Evolutionary conservation across 352 stramenopile species (phyloP).

Genomic region (Globisporangium emineosum): DNA sequence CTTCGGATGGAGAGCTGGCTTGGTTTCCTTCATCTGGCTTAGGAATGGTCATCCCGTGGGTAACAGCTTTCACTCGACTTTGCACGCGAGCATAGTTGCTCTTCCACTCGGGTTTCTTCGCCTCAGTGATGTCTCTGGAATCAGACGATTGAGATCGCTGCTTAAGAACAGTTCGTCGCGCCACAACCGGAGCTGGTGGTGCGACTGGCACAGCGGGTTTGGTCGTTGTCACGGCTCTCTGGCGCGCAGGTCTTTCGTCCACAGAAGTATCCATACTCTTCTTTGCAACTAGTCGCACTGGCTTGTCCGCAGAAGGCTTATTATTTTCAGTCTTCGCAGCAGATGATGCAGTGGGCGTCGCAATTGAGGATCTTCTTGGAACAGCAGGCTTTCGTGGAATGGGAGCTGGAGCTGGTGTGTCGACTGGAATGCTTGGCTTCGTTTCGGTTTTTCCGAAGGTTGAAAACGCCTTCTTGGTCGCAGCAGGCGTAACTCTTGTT

Average conservation of each 20-base stretch:
- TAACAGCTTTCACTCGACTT: slow-evolving; percentile 3
- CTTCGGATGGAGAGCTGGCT: background rate
- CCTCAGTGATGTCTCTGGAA: slow-evolving; percentile 8
- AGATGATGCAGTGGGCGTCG: slow-evolving; percentile 15
- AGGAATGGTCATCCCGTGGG: background rate
- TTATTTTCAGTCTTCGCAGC: slow-evolving; percentile 7
- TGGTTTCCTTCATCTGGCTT: background rate
- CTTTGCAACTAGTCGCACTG: background rate
- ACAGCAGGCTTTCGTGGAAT: slow-evolving; percentile 15
- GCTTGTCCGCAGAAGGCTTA: background rate
- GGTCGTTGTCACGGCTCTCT: slow-evolving; percentile 4
- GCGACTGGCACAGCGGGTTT: background rate
- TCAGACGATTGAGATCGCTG: slow-evolving; percentile 16
- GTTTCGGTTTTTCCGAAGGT: background rate
- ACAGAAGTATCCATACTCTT: background rate
- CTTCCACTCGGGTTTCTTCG: slow-evolving; percentile 7
- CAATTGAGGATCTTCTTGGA: slow-evolving; percentile 6
- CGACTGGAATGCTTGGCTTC: slow-evolving; percentile 2
- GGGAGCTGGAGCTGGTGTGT: background rate
- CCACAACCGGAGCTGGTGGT: background rate
- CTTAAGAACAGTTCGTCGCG: slow-evolving; percentile 7
- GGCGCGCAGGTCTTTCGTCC: background rate
- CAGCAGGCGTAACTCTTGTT: background rate
- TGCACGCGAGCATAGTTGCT: slow-evolving; percentile 2
- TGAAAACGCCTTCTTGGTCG: slow-evolving; percentile 2